Evolutionary conservation across 495 filamentous ascomycete genomes (phyloP).

Genomic region (Penicillium dipodomyicola): DNA sequence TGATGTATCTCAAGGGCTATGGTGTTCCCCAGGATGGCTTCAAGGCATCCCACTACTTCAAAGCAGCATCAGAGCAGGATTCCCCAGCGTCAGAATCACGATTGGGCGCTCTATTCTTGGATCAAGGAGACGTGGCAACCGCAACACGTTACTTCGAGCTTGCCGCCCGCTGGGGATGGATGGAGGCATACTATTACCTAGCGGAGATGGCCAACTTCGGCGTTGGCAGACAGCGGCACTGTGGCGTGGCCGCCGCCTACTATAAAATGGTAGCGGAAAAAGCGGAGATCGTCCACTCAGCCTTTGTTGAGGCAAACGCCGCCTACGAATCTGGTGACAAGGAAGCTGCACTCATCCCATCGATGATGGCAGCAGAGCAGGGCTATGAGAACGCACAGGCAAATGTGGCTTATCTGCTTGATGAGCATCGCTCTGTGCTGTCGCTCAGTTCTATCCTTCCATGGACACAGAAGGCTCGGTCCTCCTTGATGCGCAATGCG

Average conservation of each 20-base stretch:
- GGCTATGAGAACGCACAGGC: conserved; percentile 91
- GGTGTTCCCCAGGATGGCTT: conserved; percentile 71
- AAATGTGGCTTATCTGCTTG: conserved; percentile 90
- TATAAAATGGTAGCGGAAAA: conserved; percentile 96
- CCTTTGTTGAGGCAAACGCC: conserved; percentile 80
- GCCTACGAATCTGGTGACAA: conserved; percentile 81
- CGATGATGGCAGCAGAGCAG: conserved; percentile 93
- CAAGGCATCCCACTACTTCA: conserved; percentile 77
- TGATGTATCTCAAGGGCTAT: conserved; percentile 85
- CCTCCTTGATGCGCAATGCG: conserved; percentile 63
- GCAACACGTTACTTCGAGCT: conserved; percentile 88
- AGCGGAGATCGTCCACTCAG: conserved; percentile 78
- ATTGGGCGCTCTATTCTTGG: conserved; percentile 81
- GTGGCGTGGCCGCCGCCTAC: conserved; percentile 75
- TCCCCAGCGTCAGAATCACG: conserved; percentile 78
- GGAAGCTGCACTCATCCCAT: conserved; percentile 79
- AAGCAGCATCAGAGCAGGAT: conserved; percentile 79
- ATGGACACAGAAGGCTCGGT: conserved; percentile 36
- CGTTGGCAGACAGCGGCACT: conserved; percentile 76
- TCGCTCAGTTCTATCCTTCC: conserved; percentile 48
- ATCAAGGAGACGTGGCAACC: conserved; percentile 75
- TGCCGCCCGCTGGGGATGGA: conserved; percentile 82
- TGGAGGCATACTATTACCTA: conserved; percentile 94
- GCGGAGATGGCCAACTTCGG: conserved; percentile 85
- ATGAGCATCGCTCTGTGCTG: conserved; percentile 69